Conservation (phyloP, 192 early-diverging fungal genomes). For the Linnemannia exigua region DNA sequence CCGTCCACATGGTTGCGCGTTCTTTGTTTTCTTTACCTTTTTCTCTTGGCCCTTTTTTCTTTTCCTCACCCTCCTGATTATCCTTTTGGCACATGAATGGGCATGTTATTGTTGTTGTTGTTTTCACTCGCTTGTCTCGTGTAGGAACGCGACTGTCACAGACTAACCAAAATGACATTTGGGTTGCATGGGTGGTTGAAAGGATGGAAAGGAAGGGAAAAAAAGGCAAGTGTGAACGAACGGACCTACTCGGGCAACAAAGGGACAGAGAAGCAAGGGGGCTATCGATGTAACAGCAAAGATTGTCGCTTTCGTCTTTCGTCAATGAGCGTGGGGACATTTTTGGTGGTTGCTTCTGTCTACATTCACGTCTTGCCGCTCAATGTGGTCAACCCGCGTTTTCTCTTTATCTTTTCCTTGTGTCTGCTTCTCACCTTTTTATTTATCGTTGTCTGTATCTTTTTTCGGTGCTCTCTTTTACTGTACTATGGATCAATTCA, state of each 20-base stretch:
- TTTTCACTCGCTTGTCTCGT: neutral
- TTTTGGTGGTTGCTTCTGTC: neutral
- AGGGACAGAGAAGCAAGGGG: neutral
- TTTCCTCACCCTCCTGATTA: neutral
- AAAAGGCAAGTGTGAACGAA: neutral
- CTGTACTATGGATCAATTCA: neutral
- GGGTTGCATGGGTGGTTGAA: neutral
- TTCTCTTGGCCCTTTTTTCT: neutral
- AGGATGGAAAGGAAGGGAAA: neutral
- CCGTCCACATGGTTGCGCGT: neutral
- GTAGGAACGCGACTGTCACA: neutral
- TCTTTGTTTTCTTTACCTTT: conserved; percentile 6
- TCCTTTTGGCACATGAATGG: conserved; percentile 25
- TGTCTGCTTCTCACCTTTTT: neutral
- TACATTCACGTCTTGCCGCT: neutral
- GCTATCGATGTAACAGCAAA: neutral
- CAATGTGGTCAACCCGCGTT: neutral
- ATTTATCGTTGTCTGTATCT: neutral
- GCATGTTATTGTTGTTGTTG: neutral
- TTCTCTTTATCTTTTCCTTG: neutral
- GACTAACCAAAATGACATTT: neutral
- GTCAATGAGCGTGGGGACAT: conserved; percentile 1
- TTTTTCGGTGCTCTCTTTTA: conserved; percentile 2
- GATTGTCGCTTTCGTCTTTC: neutral
- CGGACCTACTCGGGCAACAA: neutral